These are phyloP conservation scores for Chlamydomonas schloesseri DNA, from an alignment of 139 green algal genomes.

Conservation along the genomic window DNA sequence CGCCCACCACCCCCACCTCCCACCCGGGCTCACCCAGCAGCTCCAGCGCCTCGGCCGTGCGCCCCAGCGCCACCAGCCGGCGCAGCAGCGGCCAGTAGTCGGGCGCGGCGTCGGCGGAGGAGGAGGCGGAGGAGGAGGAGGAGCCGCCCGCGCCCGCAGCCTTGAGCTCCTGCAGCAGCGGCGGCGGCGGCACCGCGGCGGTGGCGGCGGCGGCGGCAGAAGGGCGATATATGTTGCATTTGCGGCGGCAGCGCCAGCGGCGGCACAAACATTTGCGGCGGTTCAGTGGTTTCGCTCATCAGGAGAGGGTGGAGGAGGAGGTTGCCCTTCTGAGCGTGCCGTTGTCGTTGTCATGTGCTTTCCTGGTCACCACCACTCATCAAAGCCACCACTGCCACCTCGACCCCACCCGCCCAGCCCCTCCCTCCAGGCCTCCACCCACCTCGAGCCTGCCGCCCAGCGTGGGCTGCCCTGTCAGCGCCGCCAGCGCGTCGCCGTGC, in stretches of 20 bases:
- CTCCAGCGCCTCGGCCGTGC: slow-evolving; percentile 61
- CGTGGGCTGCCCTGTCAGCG: background rate
- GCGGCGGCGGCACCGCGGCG: too few relatives aligned
- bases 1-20: background rate
- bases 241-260: too few relatives aligned
- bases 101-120: background rate
- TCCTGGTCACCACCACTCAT: too few relatives aligned
- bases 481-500: background rate
- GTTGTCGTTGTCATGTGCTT: too few relatives aligned
- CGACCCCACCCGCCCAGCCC: background rate
- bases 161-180: background rate
- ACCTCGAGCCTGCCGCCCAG: background rate
- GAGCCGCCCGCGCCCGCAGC: too few relatives aligned
- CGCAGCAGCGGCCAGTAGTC: slow-evolving; percentile 40
- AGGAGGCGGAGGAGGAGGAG: background rate
- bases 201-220: too few relatives aligned
- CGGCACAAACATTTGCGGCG: too few relatives aligned
- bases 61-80: slow-evolving; percentile 66
- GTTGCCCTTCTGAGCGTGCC: too few relatives aligned
- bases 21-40: slow-evolving; percentile 66
- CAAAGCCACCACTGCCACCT: too few relatives aligned
- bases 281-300: too few relatives aligned
- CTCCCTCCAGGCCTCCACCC: background rate
- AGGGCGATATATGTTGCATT: too few relatives aligned
- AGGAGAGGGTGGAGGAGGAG: too few relatives aligned